Evolutionary conservation across 2,329 filamentous ascomycete species (phyloP).

Genomic region (Ciborinia camelliae): DNA sequence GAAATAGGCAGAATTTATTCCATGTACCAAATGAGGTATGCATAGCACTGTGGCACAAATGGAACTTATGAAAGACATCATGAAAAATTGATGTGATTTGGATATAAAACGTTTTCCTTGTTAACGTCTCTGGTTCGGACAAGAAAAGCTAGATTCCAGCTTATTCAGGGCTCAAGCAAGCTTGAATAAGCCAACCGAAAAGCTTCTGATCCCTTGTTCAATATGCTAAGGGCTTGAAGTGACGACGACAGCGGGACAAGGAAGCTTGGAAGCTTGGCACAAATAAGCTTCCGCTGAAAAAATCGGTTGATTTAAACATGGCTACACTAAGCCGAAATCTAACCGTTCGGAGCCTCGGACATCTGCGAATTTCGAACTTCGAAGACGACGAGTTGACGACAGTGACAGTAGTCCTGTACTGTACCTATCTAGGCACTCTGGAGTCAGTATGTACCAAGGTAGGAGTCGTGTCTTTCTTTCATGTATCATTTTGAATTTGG

Average conservation of each 20-base stretch:
- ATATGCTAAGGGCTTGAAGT: background rate
- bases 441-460: too few relatives aligned
- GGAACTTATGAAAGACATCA: slow-evolving; percentile 4
- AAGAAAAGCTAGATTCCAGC: too few relatives aligned
- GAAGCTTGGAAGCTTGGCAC: slow-evolving; percentile 1
- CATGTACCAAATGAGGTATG: background rate
- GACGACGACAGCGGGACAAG: background rate
- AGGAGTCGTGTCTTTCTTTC: too few relatives aligned
- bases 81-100: background rate
- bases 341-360: background rate
- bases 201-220: background rate
- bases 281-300: slow-evolving; percentile 9
- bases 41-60: background rate
- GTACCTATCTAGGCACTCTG: too few relatives aligned
- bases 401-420: background rate
- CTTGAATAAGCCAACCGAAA: background rate
- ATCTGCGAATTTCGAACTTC: too few relatives aligned
- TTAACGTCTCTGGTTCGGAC: background rate
- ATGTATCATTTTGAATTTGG: too few relatives aligned
- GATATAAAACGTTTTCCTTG: background rate
- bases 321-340: background rate
- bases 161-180: background rate
- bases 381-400: too few relatives aligned
- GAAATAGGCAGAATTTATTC: background rate
- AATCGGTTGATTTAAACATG: slow-evolving; percentile 2